Base-by-base conservation (phyloP, 2,329 filamentous ascomycete species). In the Ophiostoma populinum region DNA sequence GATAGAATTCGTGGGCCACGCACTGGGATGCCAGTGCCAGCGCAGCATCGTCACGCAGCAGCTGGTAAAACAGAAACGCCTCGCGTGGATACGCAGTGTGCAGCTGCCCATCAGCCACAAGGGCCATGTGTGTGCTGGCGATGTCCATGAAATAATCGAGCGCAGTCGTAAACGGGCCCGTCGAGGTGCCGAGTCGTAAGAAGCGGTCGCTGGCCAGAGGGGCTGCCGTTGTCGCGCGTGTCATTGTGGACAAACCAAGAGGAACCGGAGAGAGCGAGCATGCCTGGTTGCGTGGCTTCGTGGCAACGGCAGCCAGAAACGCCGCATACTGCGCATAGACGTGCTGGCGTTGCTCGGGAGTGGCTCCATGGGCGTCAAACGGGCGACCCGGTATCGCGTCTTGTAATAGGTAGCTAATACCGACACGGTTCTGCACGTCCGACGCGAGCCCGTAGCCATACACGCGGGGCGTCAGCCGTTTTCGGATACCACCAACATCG, bases 251-350 rank as follows among this genome's bases (percentile, higher is more conserved):
- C 24, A 24, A 24, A 24, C 24, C 24, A 24, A 24, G 24, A 24
- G 29, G 29, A 9, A 31, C 19, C 20, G 20, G 20, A 21, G 20
- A 21, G n/a, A 31, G 29, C 17, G 19, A 31, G 19, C 19, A 31
- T 3, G n/a, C 29, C 29, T 31, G n/a, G 5, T 15, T 15, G 4
- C 12, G 3, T 11, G 29, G 29, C 24, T 24, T 24, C 24, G 5
- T 31, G 29, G 19, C 9, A 13, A 7, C 17, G 3, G 32, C 30
- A 2, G 8, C 18, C 7, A 41, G 33, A 7, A 41, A 24, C 8
- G 24, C 36, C 5, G 36, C 29, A 11, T 38, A 41, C 20, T 38
- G 36, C 8, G 13, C 5, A n/a, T 36, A 41, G 16, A 41, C 33
- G 12, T 18, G 18, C 2, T n/a, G 5, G 26, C 32, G 32, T 7